phyloP scores from a whole-genome alignment of 345 rosid species.

The Crucihimalaya himalaica region DNA sequence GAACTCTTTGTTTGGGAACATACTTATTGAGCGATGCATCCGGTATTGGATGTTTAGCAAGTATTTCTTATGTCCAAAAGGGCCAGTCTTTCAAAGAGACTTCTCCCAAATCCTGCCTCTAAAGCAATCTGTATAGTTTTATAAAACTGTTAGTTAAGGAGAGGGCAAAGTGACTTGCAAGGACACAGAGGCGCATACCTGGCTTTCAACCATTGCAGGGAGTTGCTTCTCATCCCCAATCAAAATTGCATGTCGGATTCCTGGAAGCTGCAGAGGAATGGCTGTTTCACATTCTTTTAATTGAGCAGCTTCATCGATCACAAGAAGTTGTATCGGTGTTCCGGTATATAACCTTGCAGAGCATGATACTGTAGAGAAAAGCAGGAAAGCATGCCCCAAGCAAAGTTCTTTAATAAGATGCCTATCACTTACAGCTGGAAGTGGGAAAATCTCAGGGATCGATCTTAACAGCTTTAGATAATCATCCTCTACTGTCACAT shows the following conservation, averaged over 20 bases:
- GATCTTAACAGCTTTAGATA: conserved; percentile 24
- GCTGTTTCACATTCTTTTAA: conserved; percentile 55
- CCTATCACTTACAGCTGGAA: conserved; percentile 14
- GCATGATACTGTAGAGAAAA: conserved; percentile 53
- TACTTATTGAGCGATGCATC: conserved; percentile 71
- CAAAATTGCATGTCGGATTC: conserved; percentile 46
- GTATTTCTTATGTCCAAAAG: conserved; percentile 51
- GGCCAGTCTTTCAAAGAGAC: conserved; percentile 66
- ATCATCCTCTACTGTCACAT: conserved; percentile 4
- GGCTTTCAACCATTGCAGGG: conserved; percentile 52
- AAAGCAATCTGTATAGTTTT: conserved; percentile 42
- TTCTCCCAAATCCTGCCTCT: conserved; percentile 55
- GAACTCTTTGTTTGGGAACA: conserved; percentile 55
- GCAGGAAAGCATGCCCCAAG: conserved; percentile 39
- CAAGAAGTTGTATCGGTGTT: conserved; percentile 39
- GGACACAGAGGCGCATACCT: conserved; percentile 29
- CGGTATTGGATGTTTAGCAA: conserved; percentile 59
- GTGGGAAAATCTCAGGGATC: conserved; percentile 16
- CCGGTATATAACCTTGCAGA: conserved; percentile 38
- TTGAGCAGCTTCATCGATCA: conserved; percentile 59
- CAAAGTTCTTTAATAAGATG: conserved; percentile 35
- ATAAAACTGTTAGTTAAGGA: not conserved
- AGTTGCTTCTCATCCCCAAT: conserved; percentile 53
- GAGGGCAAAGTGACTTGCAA: not conserved
- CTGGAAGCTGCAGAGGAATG: conserved; percentile 48